Base-by-base conservation (phyloP, 2,329 filamentous ascomycete species). In the Arthrobotrys iridis region DNA sequence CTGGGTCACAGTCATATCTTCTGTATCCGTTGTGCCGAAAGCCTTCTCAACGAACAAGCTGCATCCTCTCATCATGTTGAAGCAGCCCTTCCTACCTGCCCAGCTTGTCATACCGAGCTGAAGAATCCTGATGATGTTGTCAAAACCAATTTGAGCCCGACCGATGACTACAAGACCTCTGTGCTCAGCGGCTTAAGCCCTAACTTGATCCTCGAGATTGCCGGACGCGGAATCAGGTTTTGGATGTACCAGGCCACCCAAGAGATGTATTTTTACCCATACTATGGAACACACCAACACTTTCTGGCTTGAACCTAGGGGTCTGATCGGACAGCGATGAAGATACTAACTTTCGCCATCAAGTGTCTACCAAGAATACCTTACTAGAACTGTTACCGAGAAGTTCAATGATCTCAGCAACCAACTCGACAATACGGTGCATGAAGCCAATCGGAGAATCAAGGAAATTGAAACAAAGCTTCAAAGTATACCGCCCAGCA, bases 151-250 rank as follows among this genome's bases (percentile, higher is more conserved):
- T 85, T 97, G 41, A 91, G 90, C 74, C 93, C 93, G 0, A 89
- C 88, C 0, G 93, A 97, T 79, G 93, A 96, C 78, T 96, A 95
- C 84, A 96, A 96, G 82, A 93, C 91, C 0, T 93, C 90, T 74
- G 87, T 96, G 0, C 84, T 97, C 8, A 93, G 91, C 79, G 94
- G 94, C 0, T 83, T 97, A 0, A 91, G 88, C 74, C 94, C 94
- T 0, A 89, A 86, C 33, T 85, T 90, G 28, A 91, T 97, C 77
- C 93, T 96, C 86, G 93, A 97, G 79, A 96, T 93, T 82, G 91
- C 92, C 20, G 89, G 90, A 3, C 87, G 91, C 78, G 93, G 90
- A 0, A 82, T 97, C 77, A 88, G 87, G 30, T 97, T 97, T 80
- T 96, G 93, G 90, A 89, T 88, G 28, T 97, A 96, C 79, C 93